phyloP scores from a whole-genome alignment of 805 yeast genomes.

The Barnettozyma sp. region DNA sequence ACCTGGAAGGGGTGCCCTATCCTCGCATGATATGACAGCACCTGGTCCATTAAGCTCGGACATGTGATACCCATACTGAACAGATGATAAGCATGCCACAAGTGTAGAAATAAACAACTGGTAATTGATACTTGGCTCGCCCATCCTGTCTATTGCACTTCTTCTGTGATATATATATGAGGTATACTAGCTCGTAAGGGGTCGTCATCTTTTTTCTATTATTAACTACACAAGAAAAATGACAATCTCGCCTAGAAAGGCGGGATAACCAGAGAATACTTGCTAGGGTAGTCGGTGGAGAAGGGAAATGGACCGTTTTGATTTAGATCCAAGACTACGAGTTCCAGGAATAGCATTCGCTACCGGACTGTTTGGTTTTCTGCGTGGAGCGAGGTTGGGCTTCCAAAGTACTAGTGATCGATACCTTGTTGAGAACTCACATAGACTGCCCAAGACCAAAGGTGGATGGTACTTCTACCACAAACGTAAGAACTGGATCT shows the following conservation, averaged over 20 bases:
- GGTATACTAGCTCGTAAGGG: neutral
- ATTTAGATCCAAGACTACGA: conserved; percentile 41
- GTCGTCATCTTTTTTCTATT: neutral
- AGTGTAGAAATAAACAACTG: conserved; percentile 38
- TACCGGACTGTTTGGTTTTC: conserved; percentile 37
- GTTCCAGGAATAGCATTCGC: conserved; percentile 35
- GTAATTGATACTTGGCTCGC: conserved; percentile 1
- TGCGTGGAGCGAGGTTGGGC: conserved; percentile 56
- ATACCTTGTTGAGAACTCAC: conserved; percentile 75
- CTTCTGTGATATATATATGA: neutral
- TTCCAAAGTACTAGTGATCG: conserved; percentile 47
- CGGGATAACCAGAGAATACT: too few relatives aligned
- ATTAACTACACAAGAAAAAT: too few relatives aligned
- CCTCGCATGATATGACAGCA: conserved; percentile 53
- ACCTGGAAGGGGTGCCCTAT: conserved; percentile 21
- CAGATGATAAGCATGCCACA: conserved; percentile 67
- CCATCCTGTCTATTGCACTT: neutral
- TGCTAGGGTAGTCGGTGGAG: too few relatives aligned
- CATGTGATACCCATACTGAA: conserved; percentile 93
- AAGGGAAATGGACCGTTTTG: conserved; percentile 38
- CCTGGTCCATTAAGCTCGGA: conserved; percentile 92
- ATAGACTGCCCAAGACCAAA: conserved; percentile 65
- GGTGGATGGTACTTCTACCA: conserved; percentile 90
- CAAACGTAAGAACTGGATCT: conserved; percentile 72
- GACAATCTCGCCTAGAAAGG: too few relatives aligned